phyloP scores from a whole-genome alignment of 495 filamentous ascomycete genomes.

The Daldinia concentrica region DNA sequence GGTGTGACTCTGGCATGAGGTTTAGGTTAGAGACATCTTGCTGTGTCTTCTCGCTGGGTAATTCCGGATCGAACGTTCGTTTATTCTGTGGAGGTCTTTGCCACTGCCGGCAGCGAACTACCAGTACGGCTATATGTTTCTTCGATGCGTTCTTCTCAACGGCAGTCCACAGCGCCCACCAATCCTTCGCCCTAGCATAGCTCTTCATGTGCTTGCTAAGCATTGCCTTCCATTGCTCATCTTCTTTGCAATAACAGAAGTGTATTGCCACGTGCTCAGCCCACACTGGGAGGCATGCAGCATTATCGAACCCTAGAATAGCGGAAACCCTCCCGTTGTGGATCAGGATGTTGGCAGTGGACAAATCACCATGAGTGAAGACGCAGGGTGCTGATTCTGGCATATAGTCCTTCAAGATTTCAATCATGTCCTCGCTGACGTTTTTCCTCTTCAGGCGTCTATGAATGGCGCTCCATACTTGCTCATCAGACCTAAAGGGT shows the following conservation, averaged over 20 bases:
- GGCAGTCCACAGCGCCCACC: slow-evolving; percentile 43
- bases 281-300: slow-evolving; percentile 41
- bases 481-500: slow-evolving; percentile 33
- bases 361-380: slow-evolving; percentile 44
- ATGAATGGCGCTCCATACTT: slow-evolving; percentile 33
- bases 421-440: slow-evolving; percentile 22
- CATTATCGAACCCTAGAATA: slow-evolving; percentile 40
- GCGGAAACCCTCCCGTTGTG: slow-evolving; percentile 27
- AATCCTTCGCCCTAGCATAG: slow-evolving; percentile 37
- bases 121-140: slow-evolving; percentile 20
- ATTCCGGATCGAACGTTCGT: slow-evolving; percentile 6
- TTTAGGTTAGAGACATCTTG: neutral
- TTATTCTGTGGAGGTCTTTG: slow-evolving; percentile 24
- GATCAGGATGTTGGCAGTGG: slow-evolving; percentile 33
- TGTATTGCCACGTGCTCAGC: slow-evolving; percentile 40
- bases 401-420: slow-evolving; percentile 32
- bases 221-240: slow-evolving; percentile 44
- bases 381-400: slow-evolving; percentile 40
- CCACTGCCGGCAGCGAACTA: slow-evolving; percentile 30
- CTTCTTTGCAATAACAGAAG: slow-evolving; percentile 42
- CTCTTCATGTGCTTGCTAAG: slow-evolving; percentile 33
- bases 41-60: neutral
- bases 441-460: slow-evolving; percentile 11
- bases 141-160: slow-evolving; percentile 9
- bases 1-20: slow-evolving; percentile 4